Evolutionary conservation across 768 basidiomycete species (phyloP).

Genomic region (Cystofilobasidium macerans): DNA sequence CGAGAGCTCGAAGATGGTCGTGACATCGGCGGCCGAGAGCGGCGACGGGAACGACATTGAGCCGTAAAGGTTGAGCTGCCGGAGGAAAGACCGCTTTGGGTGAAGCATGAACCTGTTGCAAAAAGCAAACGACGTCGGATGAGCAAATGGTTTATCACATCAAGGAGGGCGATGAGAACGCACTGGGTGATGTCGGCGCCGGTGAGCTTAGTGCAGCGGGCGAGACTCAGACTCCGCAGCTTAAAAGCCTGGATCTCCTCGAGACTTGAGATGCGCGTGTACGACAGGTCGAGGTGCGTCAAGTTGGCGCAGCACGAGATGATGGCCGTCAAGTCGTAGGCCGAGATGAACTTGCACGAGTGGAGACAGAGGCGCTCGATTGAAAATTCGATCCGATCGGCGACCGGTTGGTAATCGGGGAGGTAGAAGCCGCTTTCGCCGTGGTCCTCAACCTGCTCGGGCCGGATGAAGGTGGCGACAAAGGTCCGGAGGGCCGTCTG

Average conservation of each 20-base stretch:
- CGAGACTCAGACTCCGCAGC: constrained; percentile 57
- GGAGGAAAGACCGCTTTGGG: constrained; percentile 28
- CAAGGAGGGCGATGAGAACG: not conserved
- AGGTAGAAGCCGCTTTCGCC: constrained; percentile 50
- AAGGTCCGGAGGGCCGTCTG: constrained; percentile 75
- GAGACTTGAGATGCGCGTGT: constrained; percentile 33
- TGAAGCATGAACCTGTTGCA: constrained; percentile 37
- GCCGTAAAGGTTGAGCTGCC: constrained; percentile 80
- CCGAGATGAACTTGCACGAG: constrained; percentile 35
- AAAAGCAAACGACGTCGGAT: no score
- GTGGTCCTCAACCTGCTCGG: constrained; percentile 38
- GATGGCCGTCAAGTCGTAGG: constrained; percentile 27
- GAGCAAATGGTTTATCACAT: no score
- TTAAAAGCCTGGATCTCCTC: constrained; percentile 27
- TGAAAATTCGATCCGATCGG: constrained; percentile 44
- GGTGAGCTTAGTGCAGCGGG: constrained; percentile 64
- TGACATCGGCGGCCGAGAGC: constrained; percentile 55
- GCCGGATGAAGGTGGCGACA: constrained; percentile 52
- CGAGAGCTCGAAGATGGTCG: constrained; percentile 55
- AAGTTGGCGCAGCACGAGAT: constrained; percentile 29
- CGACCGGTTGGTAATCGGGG: constrained; percentile 39
- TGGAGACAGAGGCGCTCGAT: constrained; percentile 35
- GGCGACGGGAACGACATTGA: constrained; percentile 72
- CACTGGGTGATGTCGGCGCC: constrained; percentile 20
- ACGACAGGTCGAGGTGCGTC: constrained; percentile 39